phyloP scores from a whole-genome alignment of 2,329 filamentous ascomycete genomes.

The Conoideocrella luteorostrata region DNA sequence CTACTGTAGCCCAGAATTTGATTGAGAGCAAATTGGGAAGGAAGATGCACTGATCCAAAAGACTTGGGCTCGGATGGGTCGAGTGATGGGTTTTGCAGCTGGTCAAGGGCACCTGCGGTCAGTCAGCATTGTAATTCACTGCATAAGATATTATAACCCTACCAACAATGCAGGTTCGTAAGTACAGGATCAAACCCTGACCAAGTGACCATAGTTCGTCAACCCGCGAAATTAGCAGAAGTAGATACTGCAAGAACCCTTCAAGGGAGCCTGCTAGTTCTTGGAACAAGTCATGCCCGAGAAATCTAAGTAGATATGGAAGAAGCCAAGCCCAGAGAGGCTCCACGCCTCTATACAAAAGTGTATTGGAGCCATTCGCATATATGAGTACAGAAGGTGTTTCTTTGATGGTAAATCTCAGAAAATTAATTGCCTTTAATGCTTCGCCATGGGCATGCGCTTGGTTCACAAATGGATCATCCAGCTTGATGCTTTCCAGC shows the following conservation, averaged over 20 bases:
- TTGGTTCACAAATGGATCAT: conserved; percentile 60
- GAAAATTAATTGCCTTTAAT: conserved; percentile 68
- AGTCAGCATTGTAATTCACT: conserved; percentile 12
- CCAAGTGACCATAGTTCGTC: conserved; percentile 43
- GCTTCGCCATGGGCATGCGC: conserved; percentile 53
- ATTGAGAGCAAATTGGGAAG: conserved; percentile 30
- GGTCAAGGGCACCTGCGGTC: conserved; percentile 24
- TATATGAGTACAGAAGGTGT: conserved; percentile 62
- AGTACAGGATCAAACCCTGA: conserved; percentile 38
- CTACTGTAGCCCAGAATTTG: conserved; percentile 24
- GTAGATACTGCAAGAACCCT: conserved; percentile 43
- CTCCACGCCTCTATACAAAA: conserved; percentile 49
- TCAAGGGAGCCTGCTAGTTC: conserved; percentile 46
- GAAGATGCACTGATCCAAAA: conserved; percentile 27
- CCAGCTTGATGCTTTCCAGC: conserved; percentile 60
- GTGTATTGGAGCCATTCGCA: conserved; percentile 30
- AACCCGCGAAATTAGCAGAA: conserved; percentile 37
- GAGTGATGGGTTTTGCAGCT: conserved; percentile 26
- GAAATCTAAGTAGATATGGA: conserved; percentile 49
- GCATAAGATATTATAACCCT: conserved; percentile 10
- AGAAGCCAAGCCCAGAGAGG: conserved; percentile 62
- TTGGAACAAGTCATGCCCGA: conserved; percentile 45
- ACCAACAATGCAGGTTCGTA: conserved; percentile 43
- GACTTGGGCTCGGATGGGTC: conserved; percentile 21
- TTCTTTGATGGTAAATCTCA: conserved; percentile 68